Evolutionary conservation across 768 basidiomycete species (phyloP).

Genomic region (Baorangia bicolor): DNA sequence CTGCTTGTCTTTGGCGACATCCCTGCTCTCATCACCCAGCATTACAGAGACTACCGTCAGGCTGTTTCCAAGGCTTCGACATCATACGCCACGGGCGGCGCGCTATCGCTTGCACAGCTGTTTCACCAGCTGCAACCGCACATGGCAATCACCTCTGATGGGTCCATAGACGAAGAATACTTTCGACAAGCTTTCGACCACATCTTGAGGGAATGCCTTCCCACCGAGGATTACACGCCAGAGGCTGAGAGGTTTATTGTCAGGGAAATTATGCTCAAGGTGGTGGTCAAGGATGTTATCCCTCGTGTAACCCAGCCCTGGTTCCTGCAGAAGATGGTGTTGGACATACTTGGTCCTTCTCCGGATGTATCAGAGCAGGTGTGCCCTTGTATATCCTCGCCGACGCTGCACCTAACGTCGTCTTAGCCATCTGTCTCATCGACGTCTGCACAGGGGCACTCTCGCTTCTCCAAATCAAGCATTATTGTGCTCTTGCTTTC

Average conservation of each 20-base stretch:
- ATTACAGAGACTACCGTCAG: constrained; percentile 76
- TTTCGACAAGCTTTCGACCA: constrained; percentile 78
- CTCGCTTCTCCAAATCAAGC: constrained; percentile 46
- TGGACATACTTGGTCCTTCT: constrained; percentile 61
- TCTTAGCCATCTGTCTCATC: constrained; percentile 21
- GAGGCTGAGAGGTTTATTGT: constrained; percentile 74
- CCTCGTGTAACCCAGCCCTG: constrained; percentile 81
- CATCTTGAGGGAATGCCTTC: constrained; percentile 70
- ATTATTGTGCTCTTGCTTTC: constrained; percentile 72
- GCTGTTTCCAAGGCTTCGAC: constrained; percentile 60
- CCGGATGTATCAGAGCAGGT: constrained; percentile 29
- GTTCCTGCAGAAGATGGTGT: constrained; percentile 76
- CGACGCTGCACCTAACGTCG: not conserved
- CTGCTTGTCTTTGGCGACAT: constrained; percentile 60
- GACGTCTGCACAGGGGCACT: constrained; percentile 29
- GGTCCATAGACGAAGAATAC: constrained; percentile 70
- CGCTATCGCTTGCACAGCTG: constrained; percentile 58
- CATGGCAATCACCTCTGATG: constrained; percentile 70
- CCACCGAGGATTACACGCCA: constrained; percentile 74
- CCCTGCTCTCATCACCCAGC: constrained; percentile 68
- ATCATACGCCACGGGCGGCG: constrained; percentile 69
- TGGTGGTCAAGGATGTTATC: constrained; percentile 65
- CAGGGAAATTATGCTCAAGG: constrained; percentile 79
- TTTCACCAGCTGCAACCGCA: constrained; percentile 86
- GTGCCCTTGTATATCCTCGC: not conserved